These are phyloP conservation scores for Wickerhamomyces mucosus DNA, from an alignment of 805 yeast species.

Conservation along the genomic window DNA sequence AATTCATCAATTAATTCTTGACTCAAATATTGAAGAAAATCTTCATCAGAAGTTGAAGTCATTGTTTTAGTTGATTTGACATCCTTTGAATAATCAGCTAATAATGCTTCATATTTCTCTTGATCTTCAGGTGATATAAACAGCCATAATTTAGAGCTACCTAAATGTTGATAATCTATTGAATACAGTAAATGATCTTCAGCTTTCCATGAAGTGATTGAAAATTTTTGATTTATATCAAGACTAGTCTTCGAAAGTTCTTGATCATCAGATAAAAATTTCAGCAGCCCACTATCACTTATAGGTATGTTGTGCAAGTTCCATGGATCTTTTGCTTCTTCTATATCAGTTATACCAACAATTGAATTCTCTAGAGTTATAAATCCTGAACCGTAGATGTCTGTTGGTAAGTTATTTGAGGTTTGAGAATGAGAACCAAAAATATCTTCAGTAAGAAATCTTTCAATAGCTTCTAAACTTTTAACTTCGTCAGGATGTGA, in stretches of 20 bases:
- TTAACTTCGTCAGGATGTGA: conserved; percentile 34
- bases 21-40: no score
- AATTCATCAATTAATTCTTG: no score
- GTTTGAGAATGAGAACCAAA: neutral
- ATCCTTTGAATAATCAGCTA: conserved; percentile 34
- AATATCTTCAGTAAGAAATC: conserved; percentile 19
- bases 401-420: conserved; percentile 20
- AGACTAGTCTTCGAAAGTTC: conserved; percentile 34
- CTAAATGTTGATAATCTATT: conserved; percentile 45
- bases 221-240: conserved; percentile 42
- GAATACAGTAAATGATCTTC: conserved; percentile 53
- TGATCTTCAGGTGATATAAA: conserved; percentile 49
- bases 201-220: conserved; percentile 45
- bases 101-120: conserved; percentile 43
- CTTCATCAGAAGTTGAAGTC: no score
- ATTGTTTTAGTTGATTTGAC: no score
- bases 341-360: neutral
- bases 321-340: conserved; percentile 33
- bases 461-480: conserved; percentile 8
- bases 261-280: conserved; percentile 33
- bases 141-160: conserved; percentile 51
- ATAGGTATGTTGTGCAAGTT: conserved; percentile 47
- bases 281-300: conserved; percentile 37
- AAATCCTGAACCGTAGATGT: conserved; percentile 32
- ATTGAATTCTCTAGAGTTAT: conserved; percentile 18